Percentiles rank a stretch among this genome's conserved stretches.
Evolutionary conservation across 148 eudicot genomes (phyloP).

Genomic region (Limonium bicolor): DNA sequence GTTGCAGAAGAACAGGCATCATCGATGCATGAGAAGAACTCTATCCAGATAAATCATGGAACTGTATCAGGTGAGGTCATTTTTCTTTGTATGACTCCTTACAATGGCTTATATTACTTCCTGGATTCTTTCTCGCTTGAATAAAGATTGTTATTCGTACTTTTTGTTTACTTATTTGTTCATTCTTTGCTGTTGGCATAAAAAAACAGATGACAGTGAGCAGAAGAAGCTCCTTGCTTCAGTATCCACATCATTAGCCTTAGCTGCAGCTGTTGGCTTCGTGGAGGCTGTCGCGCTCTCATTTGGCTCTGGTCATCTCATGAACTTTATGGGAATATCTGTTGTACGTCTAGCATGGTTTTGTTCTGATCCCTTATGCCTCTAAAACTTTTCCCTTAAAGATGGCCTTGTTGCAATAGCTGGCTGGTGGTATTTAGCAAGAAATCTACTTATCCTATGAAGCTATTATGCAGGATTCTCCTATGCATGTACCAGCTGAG

Average conservation of each 20-base stretch:
- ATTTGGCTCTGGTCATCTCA: slow-evolving; percentile 56
- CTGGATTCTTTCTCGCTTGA: too few relatives aligned
- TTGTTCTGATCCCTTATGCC: slow-evolving; percentile 8
- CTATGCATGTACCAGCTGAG: slow-evolving; percentile 83
- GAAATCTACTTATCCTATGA: neutral
- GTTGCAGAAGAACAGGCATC: slow-evolving; percentile 96
- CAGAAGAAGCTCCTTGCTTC: slow-evolving; percentile 56
- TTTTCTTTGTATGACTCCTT: neutral
- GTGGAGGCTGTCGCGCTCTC: slow-evolving; percentile 75
- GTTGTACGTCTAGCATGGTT: slow-evolving; percentile 59
- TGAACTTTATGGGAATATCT: slow-evolving; percentile 87
- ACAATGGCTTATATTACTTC: neutral
- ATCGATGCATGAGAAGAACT: slow-evolving; percentile 11
- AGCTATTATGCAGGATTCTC: slow-evolving; percentile 55
- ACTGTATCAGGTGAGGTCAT: slow-evolving; percentile 8
- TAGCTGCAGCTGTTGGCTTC: slow-evolving; percentile 71
- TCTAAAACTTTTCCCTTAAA: neutral
- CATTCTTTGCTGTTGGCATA: too few relatives aligned
- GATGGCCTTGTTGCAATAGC: neutral
- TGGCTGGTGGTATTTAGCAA: neutral
- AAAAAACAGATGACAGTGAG: slow-evolving; percentile 9
- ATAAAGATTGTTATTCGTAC: too few relatives aligned
- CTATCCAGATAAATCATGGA: slow-evolving; percentile 27
- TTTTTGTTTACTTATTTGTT: too few relatives aligned
- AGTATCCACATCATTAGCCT: slow-evolving; percentile 58